Percentiles rank a stretch among this genome's conserved stretches.
phyloP scores from a whole-genome alignment of 805 yeast species.

The Candida corydali region DNA sequence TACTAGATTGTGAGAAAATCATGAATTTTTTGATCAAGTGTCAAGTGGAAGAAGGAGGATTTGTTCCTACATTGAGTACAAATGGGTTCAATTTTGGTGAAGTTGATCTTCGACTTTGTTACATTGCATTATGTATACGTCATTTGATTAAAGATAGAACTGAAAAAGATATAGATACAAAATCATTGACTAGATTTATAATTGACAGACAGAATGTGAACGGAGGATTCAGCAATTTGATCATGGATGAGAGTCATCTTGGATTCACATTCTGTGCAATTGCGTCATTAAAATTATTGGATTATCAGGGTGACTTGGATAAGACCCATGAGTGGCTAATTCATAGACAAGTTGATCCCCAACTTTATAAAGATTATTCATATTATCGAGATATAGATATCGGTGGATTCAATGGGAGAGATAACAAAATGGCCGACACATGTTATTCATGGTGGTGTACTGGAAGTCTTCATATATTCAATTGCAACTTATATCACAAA shows the following conservation, averaged over 20 bases:
- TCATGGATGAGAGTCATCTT: slow-evolving; percentile 67
- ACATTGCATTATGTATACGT: slow-evolving; percentile 66
- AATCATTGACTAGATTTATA: slow-evolving; percentile 32
- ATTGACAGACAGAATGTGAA: slow-evolving; percentile 31
- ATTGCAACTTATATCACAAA: slow-evolving; percentile 30
- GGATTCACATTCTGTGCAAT: slow-evolving; percentile 87
- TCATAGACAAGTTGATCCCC: slow-evolving; percentile 55
- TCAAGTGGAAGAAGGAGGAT: slow-evolving; percentile 42
- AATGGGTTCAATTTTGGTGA: slow-evolving; percentile 49
- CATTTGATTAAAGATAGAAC: slow-evolving; percentile 38
- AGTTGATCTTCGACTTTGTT: slow-evolving; percentile 67
- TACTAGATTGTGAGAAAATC: slow-evolving; percentile 42
- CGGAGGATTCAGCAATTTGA: slow-evolving; percentile 68
- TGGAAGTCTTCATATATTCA: slow-evolving; percentile 42
- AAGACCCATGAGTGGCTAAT: slow-evolving; percentile 55
- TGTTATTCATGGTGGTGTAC: slow-evolving; percentile 86
- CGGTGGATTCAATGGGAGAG: slow-evolving; percentile 86
- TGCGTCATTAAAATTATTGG: slow-evolving; percentile 48
- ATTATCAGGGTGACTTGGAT: slow-evolving; percentile 17
- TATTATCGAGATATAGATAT: slow-evolving; percentile 38
- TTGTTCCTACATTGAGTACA: slow-evolving; percentile 26
- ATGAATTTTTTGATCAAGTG: slow-evolving; percentile 54
- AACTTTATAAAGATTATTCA: slow-evolving; percentile 21
- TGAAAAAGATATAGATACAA: slow-evolving; percentile 37
- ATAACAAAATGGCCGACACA: slow-evolving; percentile 80